phyloP scores from a whole-genome alignment of 768 basidiomycete species.

The Lactarius sp. region DNA sequence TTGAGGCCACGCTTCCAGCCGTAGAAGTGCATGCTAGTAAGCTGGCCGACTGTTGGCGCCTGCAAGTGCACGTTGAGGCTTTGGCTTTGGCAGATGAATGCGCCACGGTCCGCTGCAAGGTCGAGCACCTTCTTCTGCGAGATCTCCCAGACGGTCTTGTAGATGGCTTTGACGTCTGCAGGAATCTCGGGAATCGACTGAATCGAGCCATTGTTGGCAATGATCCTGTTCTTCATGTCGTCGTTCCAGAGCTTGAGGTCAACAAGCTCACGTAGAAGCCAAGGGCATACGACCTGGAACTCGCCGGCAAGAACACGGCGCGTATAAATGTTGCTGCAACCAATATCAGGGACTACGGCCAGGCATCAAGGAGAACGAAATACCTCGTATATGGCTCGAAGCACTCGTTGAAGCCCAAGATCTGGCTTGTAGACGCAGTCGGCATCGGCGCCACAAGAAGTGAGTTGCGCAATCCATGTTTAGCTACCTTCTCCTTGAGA shows the following conservation, averaged over 20 bases:
- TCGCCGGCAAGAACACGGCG: conserved; percentile 99
- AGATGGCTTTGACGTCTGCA: conserved; percentile 90
- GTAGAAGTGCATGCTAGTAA: conserved; percentile 97
- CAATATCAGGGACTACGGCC: conserved; percentile 1
- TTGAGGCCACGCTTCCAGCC: conserved; percentile 99
- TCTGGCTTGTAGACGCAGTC: conserved; percentile 97
- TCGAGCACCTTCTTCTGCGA: conserved; percentile 98
- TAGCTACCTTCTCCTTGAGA: conserved; percentile 81
- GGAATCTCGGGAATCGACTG: conserved; percentile 89
- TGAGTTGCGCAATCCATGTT: conserved; percentile 83
- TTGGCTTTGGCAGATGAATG: conserved; percentile 96
- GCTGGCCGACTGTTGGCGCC: conserved; percentile 82
- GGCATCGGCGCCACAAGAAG: conserved; percentile 96
- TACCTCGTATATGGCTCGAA: conserved; percentile 98
- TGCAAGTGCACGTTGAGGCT: conserved; percentile 91
- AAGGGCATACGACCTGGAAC: conserved; percentile 99
- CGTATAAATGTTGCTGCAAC: conserved; percentile 88
- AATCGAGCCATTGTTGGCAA: conserved; percentile 87
- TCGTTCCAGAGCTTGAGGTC: conserved; percentile 95
- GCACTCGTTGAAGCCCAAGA: conserved; percentile 97
- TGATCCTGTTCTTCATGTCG: conserved; percentile 99
- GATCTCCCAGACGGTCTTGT: conserved; percentile 99
- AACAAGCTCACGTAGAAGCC: conserved; percentile 97
- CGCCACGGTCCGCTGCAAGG: conserved; percentile 96
- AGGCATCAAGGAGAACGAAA: not conserved